Base-by-base conservation (phyloP, 2,329 filamentous ascomycete species). In the Ascochyta fabae region DNA sequence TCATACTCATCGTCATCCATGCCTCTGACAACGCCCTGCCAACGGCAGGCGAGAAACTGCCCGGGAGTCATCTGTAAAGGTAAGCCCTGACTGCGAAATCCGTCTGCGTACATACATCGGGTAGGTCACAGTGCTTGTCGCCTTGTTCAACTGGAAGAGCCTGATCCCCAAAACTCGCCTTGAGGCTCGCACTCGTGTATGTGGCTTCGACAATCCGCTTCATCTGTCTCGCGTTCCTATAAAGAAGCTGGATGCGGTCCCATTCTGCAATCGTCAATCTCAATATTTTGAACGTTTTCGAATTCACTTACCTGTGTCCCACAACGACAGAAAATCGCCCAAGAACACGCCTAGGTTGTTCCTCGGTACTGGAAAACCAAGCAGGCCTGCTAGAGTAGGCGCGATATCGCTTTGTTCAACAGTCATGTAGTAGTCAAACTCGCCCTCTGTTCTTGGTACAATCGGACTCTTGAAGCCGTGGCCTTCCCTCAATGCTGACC, bases 351-450 rank as follows among this genome's bases (percentile, higher is more conserved):
- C 95, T 0, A 99, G 79, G 60, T 92, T 98, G 70, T 99, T 99
- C 73, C 88, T 86, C 0, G 95, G 91, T 0, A 96, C 83, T 0
- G 95, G 94, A 61, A 99, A 89, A 0, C 93, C 93, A 40, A 99
- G 82, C 27, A 99, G 79, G 0, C 88, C 92, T 10, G 91, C 92
- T 22, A 99, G 80, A 0, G 94, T 97, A 1, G 95, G 93, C 0
- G 91, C 92, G 56, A 99, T 84, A 75, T 99, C 96, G 1, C 92
- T 96, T 77, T 99, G 95, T 71, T 98, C 91, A n/a, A 98, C 86
- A 50, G 81, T 86, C 29, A 81, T 82, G 73, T 98, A 98, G 71
- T 91, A 98, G 56, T 90, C 85, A 63, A 96, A 96, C 59, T 95
- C 88, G 16, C 86, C 63, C 27, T 64, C 62, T 12, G 51, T 58